Evolutionary conservation across 495 filamentous ascomycete genomes (phyloP).

Genomic region (Penicillium waksmanii): DNA sequence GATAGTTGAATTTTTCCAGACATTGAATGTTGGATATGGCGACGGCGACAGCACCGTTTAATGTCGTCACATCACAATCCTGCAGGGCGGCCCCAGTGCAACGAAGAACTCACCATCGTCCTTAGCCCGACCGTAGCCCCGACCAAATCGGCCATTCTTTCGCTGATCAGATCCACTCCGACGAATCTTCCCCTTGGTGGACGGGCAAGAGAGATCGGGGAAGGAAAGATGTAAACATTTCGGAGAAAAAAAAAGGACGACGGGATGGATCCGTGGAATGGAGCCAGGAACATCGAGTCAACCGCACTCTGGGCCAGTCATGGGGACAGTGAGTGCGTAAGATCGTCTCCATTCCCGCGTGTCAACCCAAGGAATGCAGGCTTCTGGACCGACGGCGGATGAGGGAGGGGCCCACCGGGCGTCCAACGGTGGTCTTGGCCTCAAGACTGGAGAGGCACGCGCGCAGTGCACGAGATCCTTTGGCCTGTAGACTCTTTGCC

Average conservation of each 20-base stretch:
- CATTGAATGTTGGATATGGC: no score
- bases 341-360: slow-evolving; percentile 31
- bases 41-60: not conserved
- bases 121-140: slow-evolving; percentile 11
- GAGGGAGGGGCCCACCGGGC: slow-evolving; percentile 25
- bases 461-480: slow-evolving; percentile 23
- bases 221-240: slow-evolving; percentile 2
- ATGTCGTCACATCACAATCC: slow-evolving; percentile 3
- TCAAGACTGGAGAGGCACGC: slow-evolving; percentile 19
- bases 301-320: slow-evolving; percentile 9
- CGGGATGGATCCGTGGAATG: not conserved
- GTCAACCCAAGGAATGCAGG: slow-evolving; percentile 21
- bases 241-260: not conserved
- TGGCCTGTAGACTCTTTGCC: slow-evolving; percentile 4
- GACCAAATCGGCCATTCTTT: slow-evolving; percentile 17
- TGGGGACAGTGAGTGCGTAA: slow-evolving; percentile 17
- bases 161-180: slow-evolving; percentile 21
- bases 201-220: not conserved
- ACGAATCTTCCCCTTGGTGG: not conserved
- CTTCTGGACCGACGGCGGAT: slow-evolving; percentile 6
- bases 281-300: not conserved
- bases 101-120: slow-evolving; percentile 7
- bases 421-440: slow-evolving; percentile 28
- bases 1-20: not conserved
- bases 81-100: slow-evolving; percentile 3